phyloP scores from a whole-genome alignment of 1,139 yeast species.

The Geotrichum australiense region DNA sequence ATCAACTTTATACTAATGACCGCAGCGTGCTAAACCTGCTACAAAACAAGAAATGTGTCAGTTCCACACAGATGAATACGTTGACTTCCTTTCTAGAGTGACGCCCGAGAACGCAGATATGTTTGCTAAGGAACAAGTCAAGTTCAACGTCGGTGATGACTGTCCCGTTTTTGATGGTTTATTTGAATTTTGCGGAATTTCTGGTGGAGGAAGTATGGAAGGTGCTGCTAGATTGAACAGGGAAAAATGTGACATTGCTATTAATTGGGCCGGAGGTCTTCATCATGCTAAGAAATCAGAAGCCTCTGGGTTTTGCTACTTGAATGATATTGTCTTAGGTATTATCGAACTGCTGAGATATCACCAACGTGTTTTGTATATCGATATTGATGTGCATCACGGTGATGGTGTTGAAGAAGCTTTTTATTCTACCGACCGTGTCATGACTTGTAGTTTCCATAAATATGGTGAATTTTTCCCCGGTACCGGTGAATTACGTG shows the following conservation, averaged over 20 bases:
- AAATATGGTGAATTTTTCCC: slow-evolving; percentile 96
- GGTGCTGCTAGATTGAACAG: slow-evolving; percentile 90
- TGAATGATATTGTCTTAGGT: slow-evolving; percentile 84
- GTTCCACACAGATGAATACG: slow-evolving; percentile 95
- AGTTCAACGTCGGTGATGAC: slow-evolving; percentile 95
- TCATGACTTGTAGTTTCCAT: slow-evolving; percentile 96
- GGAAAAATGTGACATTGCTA: slow-evolving; percentile 92
- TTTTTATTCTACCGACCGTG: slow-evolving; percentile 91
- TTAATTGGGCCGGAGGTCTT: slow-evolving; percentile 94
- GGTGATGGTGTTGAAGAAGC: slow-evolving; percentile 99
- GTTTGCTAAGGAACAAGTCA: slow-evolving; percentile 86
- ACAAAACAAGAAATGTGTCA: slow-evolving; percentile 98
- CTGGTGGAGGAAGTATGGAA: slow-evolving; percentile 96
- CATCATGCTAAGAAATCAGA: slow-evolving; percentile 96
- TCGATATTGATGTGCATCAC: slow-evolving; percentile 95
- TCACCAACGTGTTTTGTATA: slow-evolving; percentile 91
- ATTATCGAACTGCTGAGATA: slow-evolving; percentile 82
- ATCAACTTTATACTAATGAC: background rate
- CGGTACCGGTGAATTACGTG: slow-evolving; percentile 89
- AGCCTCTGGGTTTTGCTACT: slow-evolving; percentile 93
- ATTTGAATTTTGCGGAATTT: slow-evolving; percentile 88
- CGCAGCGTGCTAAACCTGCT: slow-evolving; percentile 82
- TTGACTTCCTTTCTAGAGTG: slow-evolving; percentile 86
- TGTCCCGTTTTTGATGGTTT: slow-evolving; percentile 96
- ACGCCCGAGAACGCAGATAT: slow-evolving; percentile 91